These are phyloP conservation scores for Pistacia atlantica DNA, from an alignment of 345 rosid genomes.

Conservation along the genomic window DNA sequence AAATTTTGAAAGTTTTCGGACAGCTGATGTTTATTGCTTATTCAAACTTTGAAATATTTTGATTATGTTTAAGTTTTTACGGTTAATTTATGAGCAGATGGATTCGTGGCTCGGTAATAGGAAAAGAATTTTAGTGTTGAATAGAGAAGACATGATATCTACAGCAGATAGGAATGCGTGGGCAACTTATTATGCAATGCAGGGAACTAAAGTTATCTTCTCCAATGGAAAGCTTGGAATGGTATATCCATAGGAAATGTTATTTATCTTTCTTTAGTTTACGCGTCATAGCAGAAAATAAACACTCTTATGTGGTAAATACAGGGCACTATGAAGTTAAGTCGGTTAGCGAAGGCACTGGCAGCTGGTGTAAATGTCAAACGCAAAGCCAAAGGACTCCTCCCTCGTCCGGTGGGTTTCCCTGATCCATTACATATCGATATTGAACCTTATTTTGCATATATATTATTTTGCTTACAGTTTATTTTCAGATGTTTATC, in stretches of 20 bases:
- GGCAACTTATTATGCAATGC: conserved; percentile 83
- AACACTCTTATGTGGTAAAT: conserved; percentile 18
- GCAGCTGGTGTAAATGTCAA: conserved; percentile 79
- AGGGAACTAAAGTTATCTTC: conserved; percentile 74
- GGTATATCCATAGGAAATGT: conserved; percentile 43
- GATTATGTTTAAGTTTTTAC: background rate
- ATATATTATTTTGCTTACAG: background rate
- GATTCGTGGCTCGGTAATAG: conserved; percentile 94
- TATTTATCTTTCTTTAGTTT: conserved; percentile 4
- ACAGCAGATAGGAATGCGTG: conserved; percentile 86
- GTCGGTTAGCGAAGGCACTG: conserved; percentile 69
- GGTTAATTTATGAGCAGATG: conserved; percentile 48
- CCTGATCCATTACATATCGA: background rate
- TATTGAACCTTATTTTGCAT: background rate
- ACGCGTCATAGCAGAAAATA: background rate
- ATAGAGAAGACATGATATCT: conserved; percentile 95
- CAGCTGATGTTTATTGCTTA: background rate
- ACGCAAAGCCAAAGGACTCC: conserved; percentile 83
- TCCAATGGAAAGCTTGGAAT: conserved; percentile 79
- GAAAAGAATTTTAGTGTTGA: conserved; percentile 82
- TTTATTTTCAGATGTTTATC: background rate
- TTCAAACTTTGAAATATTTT: background rate
- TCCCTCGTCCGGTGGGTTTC: conserved; percentile 75
- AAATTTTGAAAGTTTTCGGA: too few species aligned
- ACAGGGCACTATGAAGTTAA: conserved; percentile 85